Percentiles rank a stretch among this genome's conserved stretches.
phyloP scores from a whole-genome alignment of 1,284 basidiomycete species.

The Austroboletus niveus region DNA sequence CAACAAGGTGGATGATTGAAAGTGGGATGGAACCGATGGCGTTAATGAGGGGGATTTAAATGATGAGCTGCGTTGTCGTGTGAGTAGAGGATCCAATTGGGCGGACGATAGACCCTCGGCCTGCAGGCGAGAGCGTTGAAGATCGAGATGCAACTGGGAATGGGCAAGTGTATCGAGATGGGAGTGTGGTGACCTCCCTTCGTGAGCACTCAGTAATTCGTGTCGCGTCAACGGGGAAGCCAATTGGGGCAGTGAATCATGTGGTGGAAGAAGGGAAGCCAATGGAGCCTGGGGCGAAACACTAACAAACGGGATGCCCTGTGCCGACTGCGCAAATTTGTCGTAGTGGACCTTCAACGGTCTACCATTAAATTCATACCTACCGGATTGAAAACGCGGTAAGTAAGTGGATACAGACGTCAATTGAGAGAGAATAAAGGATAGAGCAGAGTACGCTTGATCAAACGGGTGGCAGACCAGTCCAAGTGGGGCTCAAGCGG shows the following conservation, averaged over 20 bases:
- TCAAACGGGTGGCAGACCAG: background rate
- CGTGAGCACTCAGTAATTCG: constrained; percentile 28
- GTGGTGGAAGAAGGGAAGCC: constrained; percentile 20
- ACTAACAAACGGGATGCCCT: constrained; percentile 29
- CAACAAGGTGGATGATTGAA: constrained; percentile 17
- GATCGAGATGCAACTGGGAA: constrained; percentile 25
- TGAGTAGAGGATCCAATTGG: constrained; percentile 29
- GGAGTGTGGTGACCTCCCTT: constrained; percentile 14
- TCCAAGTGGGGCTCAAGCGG: background rate
- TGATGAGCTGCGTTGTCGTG: constrained; percentile 23
- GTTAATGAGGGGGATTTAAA: constrained; percentile 26
- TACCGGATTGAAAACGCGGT: constrained; percentile 28
- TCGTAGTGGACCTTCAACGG: constrained; percentile 85
- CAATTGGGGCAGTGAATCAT: constrained; percentile 28
- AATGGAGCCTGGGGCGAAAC: constrained; percentile 18
- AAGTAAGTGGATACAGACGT: constrained; percentile 8
- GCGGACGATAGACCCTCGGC: constrained; percentile 24
- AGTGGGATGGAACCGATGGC: constrained; percentile 19
- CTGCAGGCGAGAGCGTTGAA: constrained; percentile 29
- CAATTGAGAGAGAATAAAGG: background rate
- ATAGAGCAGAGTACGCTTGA: background rate
- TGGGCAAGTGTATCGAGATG: constrained; percentile 24
- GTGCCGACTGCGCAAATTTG: constrained; percentile 60
- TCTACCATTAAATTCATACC: constrained; percentile 86
- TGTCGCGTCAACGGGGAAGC: constrained; percentile 25